These are phyloP conservation scores for Roridomyces roridus DNA, from an alignment of 768 basidiomycete genomes.

Conservation along the genomic window DNA sequence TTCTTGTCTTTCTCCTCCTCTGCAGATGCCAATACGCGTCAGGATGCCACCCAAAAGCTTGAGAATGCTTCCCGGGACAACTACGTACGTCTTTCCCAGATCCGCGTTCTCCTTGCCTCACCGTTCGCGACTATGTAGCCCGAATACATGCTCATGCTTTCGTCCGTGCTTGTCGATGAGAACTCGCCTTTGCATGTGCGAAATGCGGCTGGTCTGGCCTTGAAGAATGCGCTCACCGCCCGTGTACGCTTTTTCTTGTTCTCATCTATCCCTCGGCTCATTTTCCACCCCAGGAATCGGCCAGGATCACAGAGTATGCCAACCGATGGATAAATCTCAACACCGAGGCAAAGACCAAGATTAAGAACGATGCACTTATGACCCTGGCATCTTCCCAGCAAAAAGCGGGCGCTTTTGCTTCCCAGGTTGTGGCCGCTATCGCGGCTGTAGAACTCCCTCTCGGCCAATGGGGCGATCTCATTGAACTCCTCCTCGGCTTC, in stretches of 20 bases:
- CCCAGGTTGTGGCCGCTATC: slow-evolving; percentile 94
- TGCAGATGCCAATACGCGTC: slow-evolving; percentile 87
- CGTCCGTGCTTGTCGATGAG: slow-evolving; percentile 84
- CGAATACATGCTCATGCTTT: slow-evolving; percentile 92
- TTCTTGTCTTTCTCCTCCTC: slow-evolving; percentile 24
- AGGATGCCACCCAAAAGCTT: slow-evolving; percentile 89
- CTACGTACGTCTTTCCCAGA: slow-evolving; percentile 67
- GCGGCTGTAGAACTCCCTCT: slow-evolving; percentile 91
- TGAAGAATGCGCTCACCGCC: slow-evolving; percentile 94
- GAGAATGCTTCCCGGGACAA: slow-evolving; percentile 87
- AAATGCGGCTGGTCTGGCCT: slow-evolving; percentile 94
- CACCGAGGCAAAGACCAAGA: slow-evolving; percentile 69
- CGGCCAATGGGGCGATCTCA: slow-evolving; percentile 88
- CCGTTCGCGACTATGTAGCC: slow-evolving; percentile 58
- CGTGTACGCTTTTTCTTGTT: slow-evolving; percentile 63
- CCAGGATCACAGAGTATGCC: slow-evolving; percentile 77
- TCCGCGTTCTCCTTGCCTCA: slow-evolving; percentile 18
- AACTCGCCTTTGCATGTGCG: slow-evolving; percentile 72
- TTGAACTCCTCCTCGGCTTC: slow-evolving; percentile 86
- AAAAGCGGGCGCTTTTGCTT: slow-evolving; percentile 86
- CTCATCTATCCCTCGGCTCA: slow-evolving; percentile 25
- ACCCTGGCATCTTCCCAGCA: slow-evolving; percentile 76
- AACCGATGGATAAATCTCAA: slow-evolving; percentile 85
- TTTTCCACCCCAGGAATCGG: slow-evolving; percentile 59
- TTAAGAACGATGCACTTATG: slow-evolving; percentile 87